These are phyloP conservation scores for Russula vinacea DNA, from an alignment of 768 basidiomycete genomes.

Conservation along the genomic window DNA sequence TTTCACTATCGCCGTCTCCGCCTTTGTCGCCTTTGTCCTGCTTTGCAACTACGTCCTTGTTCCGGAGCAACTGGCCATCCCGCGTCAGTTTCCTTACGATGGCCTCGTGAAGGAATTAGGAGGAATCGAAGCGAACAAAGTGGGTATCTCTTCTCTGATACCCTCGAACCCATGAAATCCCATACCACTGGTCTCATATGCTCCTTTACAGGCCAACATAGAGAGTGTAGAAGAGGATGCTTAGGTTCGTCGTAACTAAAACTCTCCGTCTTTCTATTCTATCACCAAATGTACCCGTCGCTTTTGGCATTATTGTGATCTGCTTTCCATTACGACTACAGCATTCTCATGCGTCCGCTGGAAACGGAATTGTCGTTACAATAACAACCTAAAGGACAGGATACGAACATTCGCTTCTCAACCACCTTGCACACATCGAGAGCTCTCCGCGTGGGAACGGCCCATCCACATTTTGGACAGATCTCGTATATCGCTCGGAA, in stretches of 20 bases:
- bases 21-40: constrained; percentile 64
- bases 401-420: no score
- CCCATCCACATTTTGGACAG: no score
- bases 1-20: constrained; percentile 56
- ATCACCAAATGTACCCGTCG: not conserved
- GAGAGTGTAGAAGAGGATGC: constrained; percentile 39
- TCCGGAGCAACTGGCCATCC: constrained; percentile 62
- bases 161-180: not conserved
- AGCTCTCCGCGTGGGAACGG: no score
- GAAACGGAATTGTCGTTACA: no score
- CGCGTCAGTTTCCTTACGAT: constrained; percentile 71
- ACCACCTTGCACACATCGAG: no score
- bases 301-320: not conserved
- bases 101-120: constrained; percentile 78
- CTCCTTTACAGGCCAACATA: constrained; percentile 41
- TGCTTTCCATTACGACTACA: not conserved
- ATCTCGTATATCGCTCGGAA: no score
- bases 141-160: constrained; percentile 36
- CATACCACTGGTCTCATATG: no score
- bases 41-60: constrained; percentile 52
- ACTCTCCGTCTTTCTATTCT: not conserved
- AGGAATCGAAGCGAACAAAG: constrained; percentile 75
- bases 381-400: no score
- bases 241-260: constrained; percentile 21
- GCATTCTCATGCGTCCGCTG: no score